Conservation (phyloP, 208 protist species). For the Leishmania lainsoni region DNA sequence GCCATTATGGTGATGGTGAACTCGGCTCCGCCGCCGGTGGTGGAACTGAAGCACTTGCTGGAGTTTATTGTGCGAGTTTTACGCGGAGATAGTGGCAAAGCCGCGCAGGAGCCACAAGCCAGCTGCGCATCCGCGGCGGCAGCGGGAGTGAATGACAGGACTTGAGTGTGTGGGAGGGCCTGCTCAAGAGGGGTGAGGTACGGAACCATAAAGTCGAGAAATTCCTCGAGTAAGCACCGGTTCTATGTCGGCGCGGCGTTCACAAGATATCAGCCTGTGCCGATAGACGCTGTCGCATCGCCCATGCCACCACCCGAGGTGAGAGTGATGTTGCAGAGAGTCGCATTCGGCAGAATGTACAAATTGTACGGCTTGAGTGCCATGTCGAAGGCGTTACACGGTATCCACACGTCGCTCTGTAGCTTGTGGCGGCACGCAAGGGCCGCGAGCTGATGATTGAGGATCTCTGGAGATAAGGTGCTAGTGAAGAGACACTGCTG, state of each 20-base stretch:
- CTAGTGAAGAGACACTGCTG: slow-evolving; percentile 80
- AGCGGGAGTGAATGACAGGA: neutral
- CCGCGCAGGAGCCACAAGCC: too few species aligned
- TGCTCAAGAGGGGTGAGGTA: slow-evolving; percentile 3
- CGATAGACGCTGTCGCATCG: slow-evolving; percentile 28
- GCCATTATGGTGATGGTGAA: neutral
- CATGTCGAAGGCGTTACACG: slow-evolving; percentile 42
- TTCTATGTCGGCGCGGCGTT: slow-evolving; percentile 80
- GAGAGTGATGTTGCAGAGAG: slow-evolving; percentile 62
- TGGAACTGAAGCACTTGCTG: slow-evolving; percentile 18
- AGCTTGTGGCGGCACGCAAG: slow-evolving; percentile 64
- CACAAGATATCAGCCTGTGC: slow-evolving; percentile 56
- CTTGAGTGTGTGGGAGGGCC: neutral
- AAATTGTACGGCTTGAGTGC: slow-evolving; percentile 38
- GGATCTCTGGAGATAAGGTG: slow-evolving; percentile 64
- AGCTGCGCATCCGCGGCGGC: neutral
- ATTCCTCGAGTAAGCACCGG: slow-evolving; percentile 56
- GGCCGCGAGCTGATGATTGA: slow-evolving; percentile 53
- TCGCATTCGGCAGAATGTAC: slow-evolving; percentile 62
- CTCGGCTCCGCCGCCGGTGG: neutral
- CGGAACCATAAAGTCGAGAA: slow-evolving; percentile 41
- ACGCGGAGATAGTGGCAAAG: neutral
- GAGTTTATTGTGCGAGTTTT: neutral
- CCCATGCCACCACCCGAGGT: slow-evolving; percentile 24
- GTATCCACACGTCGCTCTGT: slow-evolving; percentile 75